A percentile compares a stretch with the other conserved stretches of the same genome.
phyloP scores from a whole-genome alignment of 2,329 filamentous ascomycete genomes.

The Talaromyces pinophilus region DNA sequence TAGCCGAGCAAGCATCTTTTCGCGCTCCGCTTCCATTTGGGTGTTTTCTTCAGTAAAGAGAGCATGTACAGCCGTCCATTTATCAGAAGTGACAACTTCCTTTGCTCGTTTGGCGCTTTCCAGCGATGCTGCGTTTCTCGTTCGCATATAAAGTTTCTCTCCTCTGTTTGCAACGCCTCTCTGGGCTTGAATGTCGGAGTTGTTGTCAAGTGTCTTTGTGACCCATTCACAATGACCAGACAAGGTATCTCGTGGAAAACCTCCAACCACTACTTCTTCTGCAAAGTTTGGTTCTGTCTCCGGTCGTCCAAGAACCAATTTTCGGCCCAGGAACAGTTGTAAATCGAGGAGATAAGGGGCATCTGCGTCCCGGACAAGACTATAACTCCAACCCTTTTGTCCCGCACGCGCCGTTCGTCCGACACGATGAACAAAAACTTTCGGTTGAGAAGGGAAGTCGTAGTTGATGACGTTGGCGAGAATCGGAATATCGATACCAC shows the following conservation, averaged over 20 bases:
- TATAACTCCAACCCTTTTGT: conserved; percentile 91
- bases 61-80: conserved; percentile 74
- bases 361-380: conserved; percentile 82
- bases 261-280: conserved; percentile 80
- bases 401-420: conserved; percentile 94
- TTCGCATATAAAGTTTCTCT: conserved; percentile 88
- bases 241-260: conserved; percentile 70
- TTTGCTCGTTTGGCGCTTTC: conserved; percentile 89
- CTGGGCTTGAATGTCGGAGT: conserved; percentile 70
- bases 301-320: conserved; percentile 72
- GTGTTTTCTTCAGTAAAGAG: conserved; percentile 71
- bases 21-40: conserved; percentile 68
- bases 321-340: conserved; percentile 89
- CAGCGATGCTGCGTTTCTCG: conserved; percentile 82
- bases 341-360: conserved; percentile 90
- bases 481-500: conserved; percentile 96
- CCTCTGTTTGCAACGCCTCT: conserved; percentile 78
- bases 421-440: conserved; percentile 94
- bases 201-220: conserved; percentile 73
- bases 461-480: conserved; percentile 98
- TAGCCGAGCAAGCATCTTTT: conserved; percentile 84
- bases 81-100: conserved; percentile 68
- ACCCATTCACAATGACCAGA: conserved; percentile 80
- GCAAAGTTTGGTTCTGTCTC: conserved; percentile 68
- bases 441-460: conserved; percentile 94